Evolutionary conservation across 371 early-diverging fungal species (phyloP), one percentile per base, ranked within the genome.

Genomic region (Smittium mucronatum): DNA sequence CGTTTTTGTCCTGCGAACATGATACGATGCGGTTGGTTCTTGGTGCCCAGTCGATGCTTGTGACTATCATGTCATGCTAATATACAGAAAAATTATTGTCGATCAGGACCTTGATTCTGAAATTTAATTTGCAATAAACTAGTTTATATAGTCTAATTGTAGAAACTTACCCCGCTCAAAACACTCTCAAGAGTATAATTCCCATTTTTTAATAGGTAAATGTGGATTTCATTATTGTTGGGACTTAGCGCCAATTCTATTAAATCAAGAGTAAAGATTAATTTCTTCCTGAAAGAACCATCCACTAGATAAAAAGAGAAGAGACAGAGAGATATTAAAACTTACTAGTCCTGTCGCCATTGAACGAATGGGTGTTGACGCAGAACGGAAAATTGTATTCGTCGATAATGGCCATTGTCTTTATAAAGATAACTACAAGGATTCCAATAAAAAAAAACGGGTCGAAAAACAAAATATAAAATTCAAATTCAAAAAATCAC

Each of bases 1-100:
- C 97, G 76, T 98, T 97, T 71, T 95, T 88, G 81, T 98, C 98
- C 82, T 97, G 97, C 64, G 94, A 93, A 81, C 96, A 94, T 30
- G 97, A 91, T 25, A 96, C 97, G 71, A 97, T 90, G 65, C 92
- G 86, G 84, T 97, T 94, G 68, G 95, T 88, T 67, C 88, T 86
- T 71, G 94, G 95, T 8, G 98, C 95, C 93, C 95, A 94, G 79
- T 97, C 98, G 74, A 97, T 87, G 68, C 89, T 84, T 11, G 97
- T 97, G 58, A 97, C 94, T 31, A 93, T 88, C 78, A 93, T 87
- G 85, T 95, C 95, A 79, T 98, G 98, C 92, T 94, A 11, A 67
- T 58, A 8, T 58, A 58, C 11, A 72, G 26, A 58, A 0, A 60
- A 58, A 34, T 26, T 21, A 17, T 17, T 21, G 26, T 64, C 21